Base-by-base conservation (phyloP, 2,329 filamentous ascomycete species). In the Periconia macrospinosa region DNA sequence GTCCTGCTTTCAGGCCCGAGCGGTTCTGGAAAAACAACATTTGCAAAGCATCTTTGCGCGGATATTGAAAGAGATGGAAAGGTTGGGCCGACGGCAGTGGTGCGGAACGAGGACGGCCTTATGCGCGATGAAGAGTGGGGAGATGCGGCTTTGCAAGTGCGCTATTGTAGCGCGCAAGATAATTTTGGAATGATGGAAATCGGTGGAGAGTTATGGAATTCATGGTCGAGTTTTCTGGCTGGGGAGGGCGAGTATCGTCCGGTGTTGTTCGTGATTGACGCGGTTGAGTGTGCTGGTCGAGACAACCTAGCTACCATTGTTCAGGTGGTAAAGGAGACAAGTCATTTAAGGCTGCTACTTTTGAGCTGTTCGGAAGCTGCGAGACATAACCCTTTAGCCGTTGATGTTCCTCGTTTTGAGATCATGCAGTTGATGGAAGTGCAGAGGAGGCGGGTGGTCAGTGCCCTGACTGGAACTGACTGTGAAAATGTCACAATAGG, bases 11-110 rank as follows among this genome's bases (percentile, higher is more conserved):
- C 15, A 7, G 30, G 42, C 30, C 30, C 30, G 17, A 20, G 6
- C 7, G 49, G 49, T 6, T 30, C 42, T 13, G 49, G 49, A 15
- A 51, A 51, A 20, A 51, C 49, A 15, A 33, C 41, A 3, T 37
- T 50, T 1, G 41, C 48, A 13, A 33, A 33, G 30, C 30, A 33
- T 13, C 30, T 33, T 13, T 33, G 30, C 13, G 7, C 30, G 8
- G 30, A 7, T 13, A 33, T 33, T 13, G 7, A 7, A 33, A 33
- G 13, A 33, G 30, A 33, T 33, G 30, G 30, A 33, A 33, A 13
- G 13, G 30, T 33, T 7, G 30, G 30, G 8, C 30, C 30, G 30
- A 33, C 30, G 14, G 2, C 13, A 37, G 41, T 50, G 6, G 11
- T 45, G 23, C 42, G 49, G 1, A 50, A 50, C 7, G 49, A 50